Evolutionary conservation across 441 rosid genomes (phyloP).

Genomic region (Pelargonium exstipulatum): DNA sequence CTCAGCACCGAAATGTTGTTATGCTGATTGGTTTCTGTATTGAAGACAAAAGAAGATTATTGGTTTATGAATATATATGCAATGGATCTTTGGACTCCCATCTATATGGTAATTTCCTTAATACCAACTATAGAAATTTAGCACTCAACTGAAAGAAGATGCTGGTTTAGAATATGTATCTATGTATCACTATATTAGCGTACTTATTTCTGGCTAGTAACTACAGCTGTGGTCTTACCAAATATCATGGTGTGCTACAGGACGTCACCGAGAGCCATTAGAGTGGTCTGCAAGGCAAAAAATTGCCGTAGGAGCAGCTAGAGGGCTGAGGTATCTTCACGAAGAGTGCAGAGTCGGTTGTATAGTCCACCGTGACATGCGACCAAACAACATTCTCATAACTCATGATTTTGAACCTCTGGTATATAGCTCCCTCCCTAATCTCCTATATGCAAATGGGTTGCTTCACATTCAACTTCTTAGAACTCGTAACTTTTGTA

Average conservation of each 20-base stretch:
- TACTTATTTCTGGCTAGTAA: too few species aligned
- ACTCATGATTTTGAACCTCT: constrained; percentile 97
- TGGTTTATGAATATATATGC: constrained; percentile 97
- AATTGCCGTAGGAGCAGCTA: constrained; percentile 96
- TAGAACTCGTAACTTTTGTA: background rate
- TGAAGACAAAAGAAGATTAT: constrained; percentile 85
- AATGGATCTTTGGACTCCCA: constrained; percentile 93
- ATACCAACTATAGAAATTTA: background rate
- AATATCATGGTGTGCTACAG: constrained; percentile 25
- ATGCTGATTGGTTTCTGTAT: constrained; percentile 94
- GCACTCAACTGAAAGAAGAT: background rate
- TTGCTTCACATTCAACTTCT: background rate
- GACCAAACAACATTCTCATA: constrained; percentile 94
- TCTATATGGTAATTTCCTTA: constrained; percentile 57
- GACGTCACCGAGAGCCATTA: constrained; percentile 52
- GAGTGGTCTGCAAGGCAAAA: constrained; percentile 94
- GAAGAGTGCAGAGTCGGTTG: constrained; percentile 99
- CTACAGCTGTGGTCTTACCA: too few species aligned
- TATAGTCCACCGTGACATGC: constrained; percentile 97
- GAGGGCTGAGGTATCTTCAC: constrained; percentile 95
- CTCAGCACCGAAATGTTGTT: constrained; percentile 96
- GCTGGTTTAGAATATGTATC: background rate
- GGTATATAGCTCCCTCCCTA: constrained; percentile 35
- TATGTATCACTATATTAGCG: background rate
- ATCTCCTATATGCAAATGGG: too few species aligned